Conservation (phyloP, 176 grass and related monocot species). For the Guadua angustifolia region DNA sequence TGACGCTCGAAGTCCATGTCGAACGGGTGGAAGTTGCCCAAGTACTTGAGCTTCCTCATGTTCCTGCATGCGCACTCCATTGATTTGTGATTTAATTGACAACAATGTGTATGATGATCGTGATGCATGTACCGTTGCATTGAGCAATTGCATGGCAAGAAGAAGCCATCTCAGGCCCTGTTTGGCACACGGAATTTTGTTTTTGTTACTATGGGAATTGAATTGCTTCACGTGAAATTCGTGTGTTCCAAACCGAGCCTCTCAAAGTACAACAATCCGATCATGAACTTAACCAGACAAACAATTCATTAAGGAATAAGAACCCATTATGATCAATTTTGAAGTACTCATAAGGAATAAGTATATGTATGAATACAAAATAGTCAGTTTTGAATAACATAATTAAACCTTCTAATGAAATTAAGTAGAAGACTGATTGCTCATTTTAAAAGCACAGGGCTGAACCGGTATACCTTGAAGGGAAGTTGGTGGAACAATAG, state of each 20-base stretch:
- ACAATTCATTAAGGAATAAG: background rate
- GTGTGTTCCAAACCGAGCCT: too few relatives aligned
- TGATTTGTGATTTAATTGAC: background rate
- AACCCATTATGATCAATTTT: background rate
- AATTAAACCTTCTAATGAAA: background rate
- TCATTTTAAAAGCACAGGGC: background rate
- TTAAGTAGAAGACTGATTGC: background rate
- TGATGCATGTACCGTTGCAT: too few relatives aligned
- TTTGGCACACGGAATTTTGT: too few relatives aligned
- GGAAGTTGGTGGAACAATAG: background rate
- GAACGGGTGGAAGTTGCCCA: slow-evolving; percentile 61
- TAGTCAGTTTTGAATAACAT: background rate
- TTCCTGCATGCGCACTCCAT: slow-evolving; percentile 29
- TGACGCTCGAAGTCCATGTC: slow-evolving; percentile 65
- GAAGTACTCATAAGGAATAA: too few relatives aligned
- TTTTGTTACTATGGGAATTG: too few relatives aligned
- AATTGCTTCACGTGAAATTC: too few relatives aligned
- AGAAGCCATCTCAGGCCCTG: too few relatives aligned
- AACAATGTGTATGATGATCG: background rate
- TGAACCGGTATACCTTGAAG: background rate
- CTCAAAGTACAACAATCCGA: too few relatives aligned
- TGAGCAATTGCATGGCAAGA: too few relatives aligned
- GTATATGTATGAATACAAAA: background rate
- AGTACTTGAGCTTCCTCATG: slow-evolving; percentile 69
- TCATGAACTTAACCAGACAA: too few relatives aligned